A percentile compares a stretch with the other conserved stretches of the same genome.
These are phyloP conservation scores for Colletotrichum karsti DNA, from an alignment of 2,329 filamentous ascomycete genomes.

Conservation along the genomic window DNA sequence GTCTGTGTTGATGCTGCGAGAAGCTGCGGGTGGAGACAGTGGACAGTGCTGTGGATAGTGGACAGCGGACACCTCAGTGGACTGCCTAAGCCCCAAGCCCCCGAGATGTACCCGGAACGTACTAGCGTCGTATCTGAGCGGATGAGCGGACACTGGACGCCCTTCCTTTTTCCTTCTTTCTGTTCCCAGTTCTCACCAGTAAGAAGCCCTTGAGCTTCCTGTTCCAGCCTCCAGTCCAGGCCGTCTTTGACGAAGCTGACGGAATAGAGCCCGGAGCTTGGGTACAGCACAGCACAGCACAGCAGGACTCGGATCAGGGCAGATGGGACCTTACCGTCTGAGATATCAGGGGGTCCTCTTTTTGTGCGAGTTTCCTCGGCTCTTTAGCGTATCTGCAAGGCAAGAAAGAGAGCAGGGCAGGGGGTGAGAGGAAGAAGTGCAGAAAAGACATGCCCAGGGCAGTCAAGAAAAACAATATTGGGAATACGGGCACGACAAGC, in stretches of 20 bases:
- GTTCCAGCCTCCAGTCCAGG: not conserved
- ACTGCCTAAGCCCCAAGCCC: not conserved
- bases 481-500: conserved; percentile 13
- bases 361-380: conserved; percentile 12
- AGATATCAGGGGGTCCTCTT: not conserved
- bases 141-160: not conserved
- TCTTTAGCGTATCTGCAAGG: conserved; percentile 21
- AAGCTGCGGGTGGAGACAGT: not conserved
- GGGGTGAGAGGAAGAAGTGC: not conserved
- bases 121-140: conserved; percentile 13
- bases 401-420: no score
- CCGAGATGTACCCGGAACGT: conserved; percentile 1
- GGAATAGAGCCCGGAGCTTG: not conserved
- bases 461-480: conserved; percentile 4
- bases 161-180: conserved; percentile 26
- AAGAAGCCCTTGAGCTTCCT: not conserved
- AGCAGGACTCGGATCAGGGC: not conserved
- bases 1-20: conserved; percentile 19
- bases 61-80: no score
- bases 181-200: not conserved
- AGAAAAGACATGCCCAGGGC: not conserved
- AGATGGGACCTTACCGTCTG: not conserved
- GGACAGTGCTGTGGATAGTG: no score
- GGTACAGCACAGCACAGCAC: no score
- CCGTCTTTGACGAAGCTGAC: not conserved